Percentiles rank a stretch among this genome's conserved stretches.
Evolutionary conservation across 2,329 filamentous ascomycete species (phyloP).

Genomic region (Pseudocercospora musae): DNA sequence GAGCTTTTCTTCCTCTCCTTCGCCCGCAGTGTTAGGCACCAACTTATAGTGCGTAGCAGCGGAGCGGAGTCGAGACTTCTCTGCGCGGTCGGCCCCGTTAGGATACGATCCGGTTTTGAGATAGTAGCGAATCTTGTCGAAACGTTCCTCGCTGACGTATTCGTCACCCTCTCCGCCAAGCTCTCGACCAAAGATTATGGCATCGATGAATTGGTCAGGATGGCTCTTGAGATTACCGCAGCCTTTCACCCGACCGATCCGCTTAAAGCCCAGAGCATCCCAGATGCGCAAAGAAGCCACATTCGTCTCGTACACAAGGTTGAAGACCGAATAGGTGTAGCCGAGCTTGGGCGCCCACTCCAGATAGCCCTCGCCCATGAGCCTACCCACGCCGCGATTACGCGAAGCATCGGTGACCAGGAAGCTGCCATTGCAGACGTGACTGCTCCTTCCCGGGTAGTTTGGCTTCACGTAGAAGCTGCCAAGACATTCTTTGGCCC

Average conservation of each 20-base stretch:
- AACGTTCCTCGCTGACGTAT: slow-evolving; percentile 88
- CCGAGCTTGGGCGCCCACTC: slow-evolving; percentile 59
- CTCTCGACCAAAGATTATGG: slow-evolving; percentile 60
- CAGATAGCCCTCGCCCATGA: slow-evolving; percentile 53
- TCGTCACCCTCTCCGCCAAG: slow-evolving; percentile 66
- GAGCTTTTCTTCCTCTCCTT: slow-evolving; percentile 64
- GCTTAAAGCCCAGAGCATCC: slow-evolving; percentile 89
- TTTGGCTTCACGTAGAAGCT: slow-evolving; percentile 95
- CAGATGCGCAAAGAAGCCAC: slow-evolving; percentile 86
- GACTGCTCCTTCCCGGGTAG: slow-evolving; percentile 84
- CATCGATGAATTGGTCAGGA: slow-evolving; percentile 47
- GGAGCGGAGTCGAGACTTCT: slow-evolving; percentile 90
- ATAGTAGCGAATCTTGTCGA: slow-evolving; percentile 98
- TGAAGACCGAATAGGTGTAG: slow-evolving; percentile 91
- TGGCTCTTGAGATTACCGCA: slow-evolving; percentile 50
- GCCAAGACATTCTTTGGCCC: slow-evolving; percentile 76
- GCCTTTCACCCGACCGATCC: slow-evolving; percentile 72
- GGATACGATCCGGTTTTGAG: slow-evolving; percentile 93
- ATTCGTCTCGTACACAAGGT: slow-evolving; percentile 91
- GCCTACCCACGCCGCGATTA: slow-evolving; percentile 49
- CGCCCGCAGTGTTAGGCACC: slow-evolving; percentile 46
- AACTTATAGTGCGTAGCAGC: slow-evolving; percentile 95
- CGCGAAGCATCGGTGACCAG: slow-evolving; percentile 48
- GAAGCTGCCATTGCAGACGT: slow-evolving; percentile 70
- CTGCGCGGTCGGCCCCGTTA: slow-evolving; percentile 84